Evolutionary conservation across 768 basidiomycete genomes (phyloP).

Genomic region (Strobilomyces confusus): DNA sequence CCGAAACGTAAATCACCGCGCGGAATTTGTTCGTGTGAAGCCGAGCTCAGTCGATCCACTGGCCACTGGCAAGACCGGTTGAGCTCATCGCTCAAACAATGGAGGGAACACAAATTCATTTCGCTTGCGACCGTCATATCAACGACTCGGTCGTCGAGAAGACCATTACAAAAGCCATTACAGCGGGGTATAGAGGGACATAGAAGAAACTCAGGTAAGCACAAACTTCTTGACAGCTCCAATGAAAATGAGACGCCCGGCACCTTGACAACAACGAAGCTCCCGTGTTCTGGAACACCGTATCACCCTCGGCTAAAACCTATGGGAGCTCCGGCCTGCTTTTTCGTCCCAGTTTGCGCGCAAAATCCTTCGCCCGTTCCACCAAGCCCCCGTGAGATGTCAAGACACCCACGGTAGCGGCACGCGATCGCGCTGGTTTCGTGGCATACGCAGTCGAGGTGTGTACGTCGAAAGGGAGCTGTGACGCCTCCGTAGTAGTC

Average conservation of each 20-base stretch:
- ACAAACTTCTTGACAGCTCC: conserved; percentile 5
- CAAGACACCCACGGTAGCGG: conserved; percentile 33
- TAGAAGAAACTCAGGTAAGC: conserved; percentile 22
- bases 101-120: conserved; percentile 9
- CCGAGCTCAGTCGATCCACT: conserved; percentile 11
- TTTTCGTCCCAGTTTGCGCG: conserved; percentile 43
- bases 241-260: conserved; percentile 16
- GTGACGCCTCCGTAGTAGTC: conserved; percentile 29
- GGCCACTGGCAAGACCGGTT: background rate
- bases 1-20: conserved; percentile 25
- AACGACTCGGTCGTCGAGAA: conserved; percentile 13
- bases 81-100: background rate
- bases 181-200: conserved; percentile 22
- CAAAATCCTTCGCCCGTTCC: conserved; percentile 38
- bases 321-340: conserved; percentile 20
- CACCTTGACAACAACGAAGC: conserved; percentile 28
- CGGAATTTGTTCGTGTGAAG: conserved; percentile 6
- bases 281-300: conserved; percentile 9
- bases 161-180: conserved; percentile 9
- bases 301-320: conserved; percentile 13
- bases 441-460: conserved; percentile 21
- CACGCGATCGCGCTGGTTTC: conserved; percentile 31
- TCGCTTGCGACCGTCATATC: conserved; percentile 10
- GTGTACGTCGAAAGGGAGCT: background rate
- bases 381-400: conserved; percentile 29